Base-by-base conservation (phyloP, 2,329 filamentous ascomycete genomes). In the Tolypocladium endophyticum region DNA sequence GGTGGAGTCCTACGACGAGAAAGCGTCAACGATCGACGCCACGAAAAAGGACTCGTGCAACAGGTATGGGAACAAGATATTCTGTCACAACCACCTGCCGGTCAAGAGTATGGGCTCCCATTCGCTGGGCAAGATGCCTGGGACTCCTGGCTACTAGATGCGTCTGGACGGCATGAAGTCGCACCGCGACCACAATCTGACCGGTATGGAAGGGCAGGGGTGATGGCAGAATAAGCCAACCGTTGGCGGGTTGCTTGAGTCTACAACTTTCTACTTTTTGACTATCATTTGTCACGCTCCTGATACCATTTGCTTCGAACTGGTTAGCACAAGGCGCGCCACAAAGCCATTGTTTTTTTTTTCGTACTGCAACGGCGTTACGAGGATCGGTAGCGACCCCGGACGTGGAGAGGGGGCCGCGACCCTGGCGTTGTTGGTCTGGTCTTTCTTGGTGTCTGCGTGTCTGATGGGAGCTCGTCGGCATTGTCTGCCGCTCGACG, bases 1-100 rank as follows among this genome's bases (percentile, higher is more conserved):
- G 66, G 74, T 85, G 5, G 89, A 92, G 66, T 82, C 78, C 61
- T 88, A 86, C 69, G 86, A 87, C 38, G 86, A 89, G 61, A 81
- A 82, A 7, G 74, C 77, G n/a, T 77, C 77, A 56, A 72, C 77
- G 30, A 87, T 89, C 61, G 86, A 89, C 65, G 83, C 81, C 0
- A 81, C 81, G 63, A 85, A 85, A 75, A 81, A 79, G 65, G 76
- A 77, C 61, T 71, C 72, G 45, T 71, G 72, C 39, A 74, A 74
- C 39, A 76, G 75, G 59, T 72, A 70, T 60, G 72, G 72, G 12
- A 71, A 68, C 59, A 77, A 78, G 70, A 83, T 84, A 45, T 84
- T 78, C 65, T 83, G 80, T 70, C 82, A 85, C 69, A 84, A 79
- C 69, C 82, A 85, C 64, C 71, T 84, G 25, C 81, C 81, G 20